These are phyloP conservation scores for Eucalyptus regnans DNA, from an alignment of 345 rosid genomes.

Conservation along the genomic window DNA sequence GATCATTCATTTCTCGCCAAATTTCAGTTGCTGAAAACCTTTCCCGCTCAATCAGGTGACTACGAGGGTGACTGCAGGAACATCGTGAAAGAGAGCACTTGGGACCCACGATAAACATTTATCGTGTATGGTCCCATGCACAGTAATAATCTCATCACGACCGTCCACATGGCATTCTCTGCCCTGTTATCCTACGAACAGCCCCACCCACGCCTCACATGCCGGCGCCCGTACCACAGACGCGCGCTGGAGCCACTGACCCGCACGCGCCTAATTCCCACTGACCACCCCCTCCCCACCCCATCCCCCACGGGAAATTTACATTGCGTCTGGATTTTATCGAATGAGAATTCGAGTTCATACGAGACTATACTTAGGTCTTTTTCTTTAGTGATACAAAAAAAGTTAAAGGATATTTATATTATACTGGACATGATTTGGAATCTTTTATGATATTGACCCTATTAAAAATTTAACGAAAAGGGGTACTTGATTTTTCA, in stretches of 20 bases:
- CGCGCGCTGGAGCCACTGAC: neutral
- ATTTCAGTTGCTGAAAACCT: neutral
- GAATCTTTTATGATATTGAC: fast-evolving
- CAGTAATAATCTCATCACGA: neutral
- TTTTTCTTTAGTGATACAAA: too few relatives aligned
- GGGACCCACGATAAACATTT: neutral
- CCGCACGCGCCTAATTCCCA: neutral
- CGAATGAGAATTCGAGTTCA: fast-evolving
- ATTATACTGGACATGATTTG: neutral
- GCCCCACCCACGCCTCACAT: neutral
- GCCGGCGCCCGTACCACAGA: neutral
- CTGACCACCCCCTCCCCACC: neutral
- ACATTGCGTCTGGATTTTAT: neutral
- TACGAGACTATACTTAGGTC: neutral
- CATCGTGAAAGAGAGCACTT: neutral
- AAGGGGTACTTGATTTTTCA: fast-evolving
- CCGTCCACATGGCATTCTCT: neutral
- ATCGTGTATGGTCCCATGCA: neutral
- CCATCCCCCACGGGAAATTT: neutral
- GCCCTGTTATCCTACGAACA: neutral
- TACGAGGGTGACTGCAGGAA: neutral
- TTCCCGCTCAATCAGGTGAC: neutral
- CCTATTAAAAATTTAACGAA: too few relatives aligned
- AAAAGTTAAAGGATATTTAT: too few relatives aligned
- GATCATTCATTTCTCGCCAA: neutral